Percentiles rank a stretch among this genome's conserved stretches.
These are phyloP conservation scores for Nitzschia palea DNA, from an alignment of 108 stramenopile species.

Conservation along the genomic window DNA sequence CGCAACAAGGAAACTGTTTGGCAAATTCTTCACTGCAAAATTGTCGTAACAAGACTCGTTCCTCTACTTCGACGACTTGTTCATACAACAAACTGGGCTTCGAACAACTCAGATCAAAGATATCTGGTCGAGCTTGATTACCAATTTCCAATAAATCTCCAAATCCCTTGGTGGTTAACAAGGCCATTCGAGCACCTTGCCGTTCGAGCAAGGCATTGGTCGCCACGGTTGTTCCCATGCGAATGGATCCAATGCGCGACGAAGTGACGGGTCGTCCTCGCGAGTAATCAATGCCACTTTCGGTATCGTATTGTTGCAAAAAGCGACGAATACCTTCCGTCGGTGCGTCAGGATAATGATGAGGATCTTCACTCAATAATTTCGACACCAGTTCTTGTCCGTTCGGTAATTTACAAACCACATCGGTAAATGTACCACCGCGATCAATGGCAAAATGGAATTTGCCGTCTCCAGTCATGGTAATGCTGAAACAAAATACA, in stretches of 20 bases:
- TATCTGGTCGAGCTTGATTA: slow-evolving; percentile 91
- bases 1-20: slow-evolving; percentile 35
- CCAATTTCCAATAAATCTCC: slow-evolving; percentile 92
- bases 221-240: slow-evolving; percentile 94
- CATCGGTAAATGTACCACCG: slow-evolving; percentile 98
- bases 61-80: slow-evolving; percentile 91
- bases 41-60: slow-evolving; percentile 82
- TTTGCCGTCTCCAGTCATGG: slow-evolving; percentile 57
- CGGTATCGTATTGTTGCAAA: slow-evolving; percentile 75
- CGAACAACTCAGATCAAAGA: slow-evolving; percentile 80
- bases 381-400: slow-evolving; percentile 77
- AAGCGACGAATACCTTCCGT: slow-evolving; percentile 96
- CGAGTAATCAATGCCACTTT: slow-evolving; percentile 52
- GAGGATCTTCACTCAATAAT: slow-evolving; percentile 91
- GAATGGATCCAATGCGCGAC: slow-evolving; percentile 84
- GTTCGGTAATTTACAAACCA: slow-evolving; percentile 73
- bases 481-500: neutral
- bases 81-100: slow-evolving; percentile 88
- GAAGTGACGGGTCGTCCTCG: slow-evolving; percentile 71
- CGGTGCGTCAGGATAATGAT: slow-evolving; percentile 95
- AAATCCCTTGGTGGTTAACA: slow-evolving; percentile 92
- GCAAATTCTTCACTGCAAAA: slow-evolving; percentile 45
- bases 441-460: slow-evolving; percentile 94
- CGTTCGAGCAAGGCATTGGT: slow-evolving; percentile 98
- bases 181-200: slow-evolving; percentile 87